phyloP scores from a whole-genome alignment of 2,329 filamentous ascomycete species.

The Scorias spongiosa region DNA sequence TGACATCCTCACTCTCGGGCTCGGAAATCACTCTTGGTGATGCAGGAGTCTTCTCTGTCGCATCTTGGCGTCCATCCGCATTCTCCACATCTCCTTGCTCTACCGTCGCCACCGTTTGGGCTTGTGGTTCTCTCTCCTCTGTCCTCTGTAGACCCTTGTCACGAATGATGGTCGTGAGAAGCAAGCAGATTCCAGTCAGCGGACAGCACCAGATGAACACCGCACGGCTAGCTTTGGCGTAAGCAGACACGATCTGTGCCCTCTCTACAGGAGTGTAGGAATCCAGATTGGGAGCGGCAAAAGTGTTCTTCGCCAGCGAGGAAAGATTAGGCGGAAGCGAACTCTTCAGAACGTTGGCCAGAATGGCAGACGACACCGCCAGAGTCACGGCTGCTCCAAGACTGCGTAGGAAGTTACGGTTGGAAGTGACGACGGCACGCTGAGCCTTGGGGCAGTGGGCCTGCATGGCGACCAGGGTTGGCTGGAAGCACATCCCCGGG shows the following conservation, averaged over 20 bases:
- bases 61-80: not conserved
- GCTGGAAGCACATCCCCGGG: conserved; percentile 38
- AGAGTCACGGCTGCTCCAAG: conserved; percentile 44
- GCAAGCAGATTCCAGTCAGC: conserved; percentile 35
- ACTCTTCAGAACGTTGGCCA: conserved; percentile 19
- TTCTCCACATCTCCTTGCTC: not conserved
- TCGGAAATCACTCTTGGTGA: not conserved
- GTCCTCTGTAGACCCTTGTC: conserved; percentile 13
- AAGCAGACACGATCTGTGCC: conserved; percentile 32
- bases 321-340: conserved; percentile 25
- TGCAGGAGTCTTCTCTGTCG: not conserved
- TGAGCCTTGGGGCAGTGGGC: conserved; percentile 39
- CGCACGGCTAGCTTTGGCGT: conserved; percentile 37
- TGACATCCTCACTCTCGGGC: not conserved
- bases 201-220: conserved; percentile 45
- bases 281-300: conserved; percentile 20
- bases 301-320: conserved; percentile 26
- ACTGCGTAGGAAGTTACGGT: conserved; percentile 47
- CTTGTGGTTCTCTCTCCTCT: conserved; percentile 3
- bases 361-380: conserved; percentile 40
- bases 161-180: conserved; percentile 37
- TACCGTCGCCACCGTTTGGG: not conserved
- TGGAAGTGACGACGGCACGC: conserved; percentile 46
- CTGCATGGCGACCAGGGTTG: conserved; percentile 36
- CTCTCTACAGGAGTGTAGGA: conserved; percentile 20